Base-by-base conservation (phyloP, 495 filamentous ascomycete genomes). In the Melanomma pulvis-pyrius region DNA sequence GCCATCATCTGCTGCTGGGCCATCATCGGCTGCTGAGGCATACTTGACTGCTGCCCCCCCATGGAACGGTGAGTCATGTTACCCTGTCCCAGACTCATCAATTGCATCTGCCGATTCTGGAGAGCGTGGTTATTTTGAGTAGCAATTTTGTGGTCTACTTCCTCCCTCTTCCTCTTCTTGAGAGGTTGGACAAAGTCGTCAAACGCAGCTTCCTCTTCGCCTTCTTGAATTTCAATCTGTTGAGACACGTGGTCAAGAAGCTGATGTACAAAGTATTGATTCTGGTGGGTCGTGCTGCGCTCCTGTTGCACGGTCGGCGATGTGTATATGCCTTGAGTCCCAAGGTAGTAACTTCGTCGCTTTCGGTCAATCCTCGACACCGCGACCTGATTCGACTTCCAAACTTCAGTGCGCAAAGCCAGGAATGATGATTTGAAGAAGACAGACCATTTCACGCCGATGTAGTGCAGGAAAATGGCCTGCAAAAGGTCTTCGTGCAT, bases 401-500 rank as follows among this genome's bases (percentile, higher is more conserved):
- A 83, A 17, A 81, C 81, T 2, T 66, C 70, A 13, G 71, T 64
- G n/a, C 77, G 79, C 48, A 87, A 82, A 0, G 36, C 21, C 2
- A 61, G 73, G 53, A 87, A 82, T 0, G 73, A 75, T 8, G 61
- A n/a, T 39, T 83, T 83, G 68, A 89, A 78, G 36, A 82, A 76
- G 13, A 85, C 81, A 9, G 83, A 80, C 85, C 85, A 89, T 49
- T 79, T 82, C 2, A 84, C 73, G 21, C 87, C 87, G 39, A 90
- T 81, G 56, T 84, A 87, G 54, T 90, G 85, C 9, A 89, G 75
- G 65, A 90, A 81, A 15, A 90, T 80, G 4, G 83, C 82, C 65
- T 89, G 85, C 7, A 89, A 78, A 24, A 90, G 77, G 64, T 89
- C 88, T 66, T 88, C 86, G 47, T 89, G 84, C 83, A 89, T 87